Evolutionary conservation across 352 stramenopile species (phyloP).

Genomic region (Phytophthora fragariaefolia): DNA sequence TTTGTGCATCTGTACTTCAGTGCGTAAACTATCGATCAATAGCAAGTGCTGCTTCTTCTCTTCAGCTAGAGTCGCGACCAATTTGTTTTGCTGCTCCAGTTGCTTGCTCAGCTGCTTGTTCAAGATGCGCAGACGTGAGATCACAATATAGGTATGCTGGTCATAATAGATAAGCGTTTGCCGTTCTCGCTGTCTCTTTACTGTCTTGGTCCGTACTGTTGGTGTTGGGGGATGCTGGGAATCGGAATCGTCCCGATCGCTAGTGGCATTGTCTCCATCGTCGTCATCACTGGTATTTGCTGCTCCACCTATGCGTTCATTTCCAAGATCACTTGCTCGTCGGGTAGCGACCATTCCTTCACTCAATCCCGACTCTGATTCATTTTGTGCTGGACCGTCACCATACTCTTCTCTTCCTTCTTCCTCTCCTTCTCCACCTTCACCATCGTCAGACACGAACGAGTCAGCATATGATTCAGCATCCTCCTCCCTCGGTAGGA

Average conservation of each 20-base stretch:
- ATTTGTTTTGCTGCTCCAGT: conserved; percentile 61
- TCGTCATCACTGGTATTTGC: conserved; percentile 2
- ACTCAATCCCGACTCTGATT: background rate
- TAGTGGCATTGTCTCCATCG: conserved; percentile 1
- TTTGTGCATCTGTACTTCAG: conserved; percentile 55
- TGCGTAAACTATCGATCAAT: conserved; percentile 47
- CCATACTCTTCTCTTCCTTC: too few species aligned
- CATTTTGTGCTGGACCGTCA: background rate
- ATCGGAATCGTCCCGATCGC: background rate
- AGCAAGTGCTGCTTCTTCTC: conserved; percentile 60
- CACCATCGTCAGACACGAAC: conserved; percentile 38
- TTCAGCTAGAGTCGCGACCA: conserved; percentile 47
- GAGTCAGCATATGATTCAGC: conserved; percentile 39
- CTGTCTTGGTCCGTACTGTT: conserved; percentile 4
- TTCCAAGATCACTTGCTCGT: conserved; percentile 2
- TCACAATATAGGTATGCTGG: conserved; percentile 60
- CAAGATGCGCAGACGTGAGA: conserved; percentile 49
- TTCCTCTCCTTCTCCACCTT: conserved; percentile 4
- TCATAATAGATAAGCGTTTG: conserved; percentile 53
- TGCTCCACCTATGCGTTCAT: conserved; percentile 2
- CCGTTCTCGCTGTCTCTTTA: conserved; percentile 18
- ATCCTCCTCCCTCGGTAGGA: conserved; percentile 25
- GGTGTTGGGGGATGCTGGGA: background rate
- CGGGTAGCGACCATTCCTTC: too few species aligned
- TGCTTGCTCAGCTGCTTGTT: conserved; percentile 58